Evolutionary conservation across 768 basidiomycete genomes (phyloP).

Genomic region (Boletus patriciae): DNA sequence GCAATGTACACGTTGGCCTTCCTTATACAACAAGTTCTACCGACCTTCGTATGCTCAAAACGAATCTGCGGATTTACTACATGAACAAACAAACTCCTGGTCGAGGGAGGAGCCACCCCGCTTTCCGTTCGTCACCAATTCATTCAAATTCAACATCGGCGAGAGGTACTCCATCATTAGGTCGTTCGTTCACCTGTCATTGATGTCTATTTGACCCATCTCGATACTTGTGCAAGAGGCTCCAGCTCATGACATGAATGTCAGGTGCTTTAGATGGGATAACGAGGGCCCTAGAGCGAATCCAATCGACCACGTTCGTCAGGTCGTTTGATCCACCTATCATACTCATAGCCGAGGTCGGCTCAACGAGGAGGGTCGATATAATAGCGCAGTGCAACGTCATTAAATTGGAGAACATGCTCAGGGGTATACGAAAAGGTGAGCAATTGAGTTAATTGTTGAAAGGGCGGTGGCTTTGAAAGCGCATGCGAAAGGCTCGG

Average conservation of each 20-base stretch:
- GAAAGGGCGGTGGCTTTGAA: conserved; percentile 48
- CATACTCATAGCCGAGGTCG: conserved; percentile 69
- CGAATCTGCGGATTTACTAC: no score
- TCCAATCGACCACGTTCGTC: conserved; percentile 72
- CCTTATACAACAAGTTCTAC: no score
- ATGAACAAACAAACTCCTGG: no score
- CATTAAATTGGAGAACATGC: conserved; percentile 59
- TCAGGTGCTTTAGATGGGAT: conserved; percentile 34
- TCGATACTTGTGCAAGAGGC: no score
- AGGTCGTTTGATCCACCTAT: conserved; percentile 64
- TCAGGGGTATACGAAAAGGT: conserved; percentile 70
- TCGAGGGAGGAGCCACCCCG: no score
- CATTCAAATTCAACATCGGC: no score
- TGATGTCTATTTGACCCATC: no score
- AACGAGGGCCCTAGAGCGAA: conserved; percentile 42
- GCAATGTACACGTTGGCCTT: no score
- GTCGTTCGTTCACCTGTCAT: no score
- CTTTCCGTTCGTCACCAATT: no score
- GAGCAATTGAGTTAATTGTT: conserved; percentile 65
- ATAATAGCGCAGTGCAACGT: conserved; percentile 74
- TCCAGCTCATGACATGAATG: conserved; percentile 67
- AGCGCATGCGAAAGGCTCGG: conserved; percentile 24
- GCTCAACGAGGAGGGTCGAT: conserved; percentile 65
- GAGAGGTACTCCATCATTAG: no score
- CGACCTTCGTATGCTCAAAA: no score